phyloP scores from a whole-genome alignment of 1,284 basidiomycete genomes.

The Naganishia sp. region DNA sequence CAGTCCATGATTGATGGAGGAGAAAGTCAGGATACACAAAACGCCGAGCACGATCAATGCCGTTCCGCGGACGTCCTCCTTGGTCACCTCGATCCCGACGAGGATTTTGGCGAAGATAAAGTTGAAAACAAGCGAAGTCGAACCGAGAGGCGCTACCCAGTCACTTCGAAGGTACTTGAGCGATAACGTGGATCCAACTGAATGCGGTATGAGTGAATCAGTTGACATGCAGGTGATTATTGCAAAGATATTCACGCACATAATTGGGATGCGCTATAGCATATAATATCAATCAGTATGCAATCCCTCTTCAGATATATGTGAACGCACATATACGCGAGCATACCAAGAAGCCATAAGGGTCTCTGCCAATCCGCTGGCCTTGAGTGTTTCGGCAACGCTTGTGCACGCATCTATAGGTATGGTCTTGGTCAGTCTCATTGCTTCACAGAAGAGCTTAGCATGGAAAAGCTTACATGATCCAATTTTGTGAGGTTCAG shows the following conservation, averaged over 20 bases:
- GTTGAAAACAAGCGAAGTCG: conserved; percentile 53
- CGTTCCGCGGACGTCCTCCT: conserved; percentile 52
- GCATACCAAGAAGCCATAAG: conserved; percentile 54
- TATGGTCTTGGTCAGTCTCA: background rate
- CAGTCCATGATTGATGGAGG: conserved; percentile 54
- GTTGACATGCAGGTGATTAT: background rate
- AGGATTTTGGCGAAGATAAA: conserved; percentile 54
- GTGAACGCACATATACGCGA: conserved; percentile 51
- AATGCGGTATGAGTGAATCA: background rate
- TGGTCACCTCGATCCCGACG: conserved; percentile 53
- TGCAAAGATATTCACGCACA: conserved; percentile 38
- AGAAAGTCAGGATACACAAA: conserved; percentile 54
- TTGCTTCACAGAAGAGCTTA: no score
- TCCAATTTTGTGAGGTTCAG: conserved; percentile 55
- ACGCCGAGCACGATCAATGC: conserved; percentile 53
- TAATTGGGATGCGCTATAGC: conserved; percentile 49
- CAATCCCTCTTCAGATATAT: background rate
- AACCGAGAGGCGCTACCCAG: conserved; percentile 54
- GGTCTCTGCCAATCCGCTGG: conserved; percentile 49
- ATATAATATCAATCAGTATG: background rate
- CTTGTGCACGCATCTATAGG: conserved; percentile 40
- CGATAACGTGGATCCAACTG: conserved; percentile 53
- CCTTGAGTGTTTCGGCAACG: conserved; percentile 46
- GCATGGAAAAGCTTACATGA: conserved; percentile 39
- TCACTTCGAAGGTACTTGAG: conserved; percentile 53